A percentile compares a stretch with the other conserved stretches of the same genome.
These are phyloP conservation scores for Zizania palustris DNA, from an alignment of 202 grass and related monocot genomes.

Conservation along the genomic window DNA sequence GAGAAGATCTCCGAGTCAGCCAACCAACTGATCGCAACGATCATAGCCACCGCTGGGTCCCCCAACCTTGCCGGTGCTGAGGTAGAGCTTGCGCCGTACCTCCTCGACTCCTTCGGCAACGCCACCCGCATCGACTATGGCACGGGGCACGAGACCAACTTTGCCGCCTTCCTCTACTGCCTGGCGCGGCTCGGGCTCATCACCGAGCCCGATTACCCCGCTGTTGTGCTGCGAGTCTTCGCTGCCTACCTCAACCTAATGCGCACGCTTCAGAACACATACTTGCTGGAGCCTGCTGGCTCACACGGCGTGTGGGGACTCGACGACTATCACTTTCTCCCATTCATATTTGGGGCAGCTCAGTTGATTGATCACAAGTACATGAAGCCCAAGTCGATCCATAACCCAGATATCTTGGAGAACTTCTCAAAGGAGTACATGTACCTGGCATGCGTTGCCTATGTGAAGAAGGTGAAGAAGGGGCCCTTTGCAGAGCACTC, in stretches of 20 bases:
- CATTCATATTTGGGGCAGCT: constrained; percentile 80
- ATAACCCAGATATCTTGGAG: constrained; percentile 90
- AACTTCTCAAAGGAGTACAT: constrained; percentile 85
- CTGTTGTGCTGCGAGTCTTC: constrained; percentile 68
- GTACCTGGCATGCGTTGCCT: constrained; percentile 72
- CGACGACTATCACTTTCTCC: constrained; percentile 93
- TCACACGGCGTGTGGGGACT: constrained; percentile 95
- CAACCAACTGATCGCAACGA: constrained; percentile 46
- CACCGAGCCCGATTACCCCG: constrained; percentile 67
- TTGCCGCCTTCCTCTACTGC: constrained; percentile 95
- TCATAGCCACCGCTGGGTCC: constrained; percentile 48
- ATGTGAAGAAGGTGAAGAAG: constrained; percentile 95
- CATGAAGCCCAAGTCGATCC: constrained; percentile 97
- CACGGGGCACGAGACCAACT: constrained; percentile 96
- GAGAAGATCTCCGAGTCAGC: constrained; percentile 59
- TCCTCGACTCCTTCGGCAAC: constrained; percentile 95
- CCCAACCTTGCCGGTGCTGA: constrained; percentile 52
- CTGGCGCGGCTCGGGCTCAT: constrained; percentile 75
- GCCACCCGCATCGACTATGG: constrained; percentile 87
- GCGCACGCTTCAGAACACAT: constrained; percentile 82
- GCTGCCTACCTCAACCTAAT: constrained; percentile 76
- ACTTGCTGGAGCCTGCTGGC: constrained; percentile 89
- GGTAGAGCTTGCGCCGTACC: constrained; percentile 75
- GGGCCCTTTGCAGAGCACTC: constrained; percentile 92
- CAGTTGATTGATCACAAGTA: constrained; percentile 97